A percentile compares a stretch with the other conserved stretches of the same genome.
Evolutionary conservation across 176 grass and related monocot species (phyloP).

Genomic region (Musa schizocarpa): DNA sequence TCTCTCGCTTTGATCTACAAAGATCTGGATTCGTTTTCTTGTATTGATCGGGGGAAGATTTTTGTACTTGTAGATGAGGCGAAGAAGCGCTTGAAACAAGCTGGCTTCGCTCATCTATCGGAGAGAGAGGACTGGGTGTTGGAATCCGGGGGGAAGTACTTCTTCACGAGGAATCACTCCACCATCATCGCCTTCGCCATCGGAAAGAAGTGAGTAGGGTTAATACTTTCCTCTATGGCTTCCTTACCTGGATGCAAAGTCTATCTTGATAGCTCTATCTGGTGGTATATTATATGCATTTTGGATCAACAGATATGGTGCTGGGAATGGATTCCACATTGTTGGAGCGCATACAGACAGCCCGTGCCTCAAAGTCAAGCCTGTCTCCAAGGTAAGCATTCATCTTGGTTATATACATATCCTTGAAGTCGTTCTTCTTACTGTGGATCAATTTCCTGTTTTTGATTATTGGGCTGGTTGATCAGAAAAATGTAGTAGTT

Average conservation of each 20-base stretch:
- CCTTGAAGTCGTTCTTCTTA: no score
- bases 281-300: background rate
- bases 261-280: no score
- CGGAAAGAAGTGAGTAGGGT: constrained; percentile 51
- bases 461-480: no score
- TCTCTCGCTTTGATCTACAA: background rate
- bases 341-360: constrained; percentile 89
- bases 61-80: constrained; percentile 35
- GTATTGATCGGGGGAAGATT: background rate
- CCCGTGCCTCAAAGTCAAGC: constrained; percentile 89
- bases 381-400: constrained; percentile 56
- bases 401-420: no score
- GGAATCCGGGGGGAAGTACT: constrained; percentile 65
- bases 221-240: background rate
- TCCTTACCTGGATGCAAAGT: background rate
- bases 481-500: no score
- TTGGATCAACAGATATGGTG: constrained; percentile 48
- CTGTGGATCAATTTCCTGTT: no score
- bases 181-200: constrained; percentile 86
- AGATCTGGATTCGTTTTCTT: background rate
- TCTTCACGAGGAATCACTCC: constrained; percentile 94
- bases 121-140: constrained; percentile 86
- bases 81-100: constrained; percentile 59
- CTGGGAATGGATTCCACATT: constrained; percentile 87
- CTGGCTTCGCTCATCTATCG: constrained; percentile 59